Conservation (phyloP, 2,329 filamentous ascomycete species). For the Zasmidium cellare region DNA sequence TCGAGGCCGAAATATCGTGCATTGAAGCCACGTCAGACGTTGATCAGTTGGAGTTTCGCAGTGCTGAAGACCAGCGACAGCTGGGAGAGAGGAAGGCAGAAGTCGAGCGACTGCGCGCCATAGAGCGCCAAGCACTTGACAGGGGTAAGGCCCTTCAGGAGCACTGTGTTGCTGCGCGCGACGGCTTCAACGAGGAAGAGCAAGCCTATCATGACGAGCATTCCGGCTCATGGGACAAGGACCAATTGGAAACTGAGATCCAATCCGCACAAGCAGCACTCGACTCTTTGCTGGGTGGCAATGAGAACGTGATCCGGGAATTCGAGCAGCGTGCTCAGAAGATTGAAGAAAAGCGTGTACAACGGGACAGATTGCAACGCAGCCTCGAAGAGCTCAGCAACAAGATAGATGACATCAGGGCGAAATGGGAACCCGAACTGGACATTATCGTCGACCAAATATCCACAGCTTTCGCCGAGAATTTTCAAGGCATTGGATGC, state of each 20-base stretch:
- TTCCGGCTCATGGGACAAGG: constrained; percentile 40
- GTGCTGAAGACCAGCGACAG: constrained; percentile 53
- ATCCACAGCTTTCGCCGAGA: constrained; percentile 86
- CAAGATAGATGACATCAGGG: constrained; percentile 66
- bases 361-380: constrained; percentile 53
- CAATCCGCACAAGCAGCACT: constrained; percentile 72
- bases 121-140: neutral
- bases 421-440: constrained; percentile 78
- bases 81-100: constrained; percentile 51
- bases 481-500: constrained; percentile 91
- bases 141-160: constrained; percentile 18
- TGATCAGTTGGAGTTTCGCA: constrained; percentile 65
- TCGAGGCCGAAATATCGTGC: constrained; percentile 68
- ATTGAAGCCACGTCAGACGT: constrained; percentile 85
- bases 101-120: constrained; percentile 37
- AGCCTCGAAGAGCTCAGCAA: constrained; percentile 57
- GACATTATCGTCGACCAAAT: constrained; percentile 78
- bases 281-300: constrained; percentile 71
- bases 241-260: constrained; percentile 72
- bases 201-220: constrained; percentile 27
- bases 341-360: constrained; percentile 62
- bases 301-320: constrained; percentile 72
- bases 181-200: constrained; percentile 28
- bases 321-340: constrained; percentile 71
- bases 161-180: constrained; percentile 21